phyloP scores from a whole-genome alignment of 257 asterid species.

The Solanum gandarillasii region DNA sequence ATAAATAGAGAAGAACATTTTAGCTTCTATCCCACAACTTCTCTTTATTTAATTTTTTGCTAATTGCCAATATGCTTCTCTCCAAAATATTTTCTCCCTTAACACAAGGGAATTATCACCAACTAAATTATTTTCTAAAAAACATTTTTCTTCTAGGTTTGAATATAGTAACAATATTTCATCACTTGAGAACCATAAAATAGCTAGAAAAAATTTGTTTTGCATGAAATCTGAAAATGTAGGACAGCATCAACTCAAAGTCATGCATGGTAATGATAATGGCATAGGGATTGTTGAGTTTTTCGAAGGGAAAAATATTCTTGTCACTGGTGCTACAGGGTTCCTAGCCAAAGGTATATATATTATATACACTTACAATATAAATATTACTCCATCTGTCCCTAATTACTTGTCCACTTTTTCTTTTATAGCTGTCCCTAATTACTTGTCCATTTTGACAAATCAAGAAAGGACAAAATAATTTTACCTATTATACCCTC shows the following conservation, averaged over 20 bases:
- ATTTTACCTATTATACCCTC: too few relatives aligned
- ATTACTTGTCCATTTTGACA: too few relatives aligned
- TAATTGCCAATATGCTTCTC: not conserved
- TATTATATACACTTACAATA: too few relatives aligned
- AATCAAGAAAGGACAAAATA: too few relatives aligned
- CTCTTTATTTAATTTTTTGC: not conserved
- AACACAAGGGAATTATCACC: not conserved
- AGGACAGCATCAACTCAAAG: not conserved
- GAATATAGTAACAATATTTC: not conserved
- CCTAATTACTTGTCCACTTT: too few relatives aligned
- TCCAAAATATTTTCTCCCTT: not conserved
- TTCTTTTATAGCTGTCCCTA: too few relatives aligned
- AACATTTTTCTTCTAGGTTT: not conserved
- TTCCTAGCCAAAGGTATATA: constrained; percentile 56
- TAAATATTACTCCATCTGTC: too few relatives aligned
- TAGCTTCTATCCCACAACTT: not conserved
- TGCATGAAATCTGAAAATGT: not conserved
- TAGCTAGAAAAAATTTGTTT: not conserved
- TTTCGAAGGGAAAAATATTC: constrained; percentile 35
- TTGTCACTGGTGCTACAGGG: constrained; percentile 68
- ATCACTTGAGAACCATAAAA: not conserved
- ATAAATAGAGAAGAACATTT: not conserved
- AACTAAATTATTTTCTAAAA: not conserved
- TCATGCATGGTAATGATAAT: too few relatives aligned
- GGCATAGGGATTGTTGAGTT: constrained; percentile 3